Base-by-base conservation (phyloP, 75 land plant genomes). In the Selaginella tamariscina region DNA sequence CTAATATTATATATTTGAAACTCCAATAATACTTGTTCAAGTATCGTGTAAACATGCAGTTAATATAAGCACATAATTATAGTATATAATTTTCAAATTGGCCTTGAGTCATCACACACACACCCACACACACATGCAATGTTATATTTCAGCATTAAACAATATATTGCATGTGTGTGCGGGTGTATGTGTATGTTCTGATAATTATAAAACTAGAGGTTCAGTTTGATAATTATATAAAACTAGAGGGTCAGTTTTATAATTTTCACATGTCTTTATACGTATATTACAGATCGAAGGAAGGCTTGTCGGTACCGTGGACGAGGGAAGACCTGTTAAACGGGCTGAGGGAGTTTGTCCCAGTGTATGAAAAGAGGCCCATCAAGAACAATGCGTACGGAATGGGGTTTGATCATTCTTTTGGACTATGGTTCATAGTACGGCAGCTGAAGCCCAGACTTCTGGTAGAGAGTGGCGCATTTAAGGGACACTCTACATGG, bases 351-450 rank as follows among this genome's bases (percentile, higher is more conserved):
- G 62, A 59, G 62, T 59, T 59, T 59, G 26, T 59, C 21, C 62
- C 62, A n/a, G 26, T 59, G 26, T 59, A 59, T n/a, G 21, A 59
- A 23, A 59, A 59, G 27, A 59, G 62, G 21, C 62, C 62, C 26
- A 59, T 59, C 23, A 59, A 59, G 26, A 59, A 59, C 62, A 59
- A 59, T 59, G 62, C 26, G 2, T 59, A 8, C 26, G 62, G 62
- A 23, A 59, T 59, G 62, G 62, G 62, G 11, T 59, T 59, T 59
- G 26, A 59, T 59, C 62, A 59, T 23, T 59, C 62, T n/a, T 59
- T 59, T n/a, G 62, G 62, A 5, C 26, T 59, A 8, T 59, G 62
- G 62, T 59, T 59, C 26, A 5, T 23, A 23, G 62, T 21, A 8
- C 23, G 62, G 2, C 24, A 59, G 8, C 18, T 59, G 21, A 59